Evolutionary conservation across 2,329 filamentous ascomycete species (phyloP).

Genomic region (Sporothrix mexicana): DNA sequence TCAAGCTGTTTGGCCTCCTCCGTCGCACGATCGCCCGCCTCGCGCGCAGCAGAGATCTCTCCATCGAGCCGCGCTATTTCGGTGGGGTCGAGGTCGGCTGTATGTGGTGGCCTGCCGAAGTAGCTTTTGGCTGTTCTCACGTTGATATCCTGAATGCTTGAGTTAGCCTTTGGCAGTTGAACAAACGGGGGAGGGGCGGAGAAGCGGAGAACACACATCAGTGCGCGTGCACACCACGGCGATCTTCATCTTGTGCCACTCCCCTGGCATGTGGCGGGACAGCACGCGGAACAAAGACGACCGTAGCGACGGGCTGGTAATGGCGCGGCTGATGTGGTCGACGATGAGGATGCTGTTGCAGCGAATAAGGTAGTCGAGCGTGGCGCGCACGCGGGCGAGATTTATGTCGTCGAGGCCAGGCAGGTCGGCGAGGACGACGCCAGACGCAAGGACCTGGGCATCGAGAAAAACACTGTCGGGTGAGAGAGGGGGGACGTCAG

Average conservation of each 20-base stretch:
- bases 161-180: too few relatives aligned
- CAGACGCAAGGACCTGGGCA: slow-evolving; percentile 44
- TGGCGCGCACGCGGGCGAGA: slow-evolving; percentile 45
- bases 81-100: slow-evolving; percentile 41
- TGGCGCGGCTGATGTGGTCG: slow-evolving; percentile 45
- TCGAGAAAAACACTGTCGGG: slow-evolving; percentile 43
- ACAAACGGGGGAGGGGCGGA: too few relatives aligned
- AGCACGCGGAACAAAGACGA: slow-evolving; percentile 43
- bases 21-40: slow-evolving; percentile 37
- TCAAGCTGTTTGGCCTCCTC: slow-evolving; percentile 34
- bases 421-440: slow-evolving; percentile 46
- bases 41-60: slow-evolving; percentile 41
- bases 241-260: slow-evolving; percentile 42
- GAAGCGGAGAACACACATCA: slow-evolving; percentile 38
- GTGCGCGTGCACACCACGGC: slow-evolving; percentile 46
- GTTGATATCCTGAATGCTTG: too few relatives aligned
- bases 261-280: slow-evolving; percentile 42
- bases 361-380: slow-evolving; percentile 44
- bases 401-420: slow-evolving; percentile 48
- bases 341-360: slow-evolving; percentile 47
- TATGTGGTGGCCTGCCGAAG: too few relatives aligned
- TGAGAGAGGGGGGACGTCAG: not conserved
- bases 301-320: slow-evolving; percentile 44
- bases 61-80: slow-evolving; percentile 41
- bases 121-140: too few relatives aligned